Conservation (phyloP, 768 basidiomycete species). For the Paxillus ammoniavirescens region DNA sequence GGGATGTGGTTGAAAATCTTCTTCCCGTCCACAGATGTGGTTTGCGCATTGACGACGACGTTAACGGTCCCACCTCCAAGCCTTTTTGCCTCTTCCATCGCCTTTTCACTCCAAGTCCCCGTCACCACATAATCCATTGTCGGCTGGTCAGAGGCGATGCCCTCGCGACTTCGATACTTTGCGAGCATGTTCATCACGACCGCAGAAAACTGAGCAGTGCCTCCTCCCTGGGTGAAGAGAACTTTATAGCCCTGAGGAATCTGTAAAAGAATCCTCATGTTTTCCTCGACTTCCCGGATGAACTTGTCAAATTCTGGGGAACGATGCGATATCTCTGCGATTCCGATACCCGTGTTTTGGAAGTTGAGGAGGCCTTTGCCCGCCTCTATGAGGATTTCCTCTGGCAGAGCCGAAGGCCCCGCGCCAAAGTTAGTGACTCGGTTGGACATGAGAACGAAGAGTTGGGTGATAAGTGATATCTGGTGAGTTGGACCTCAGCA, state of each 20-base stretch:
- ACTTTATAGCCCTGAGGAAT: constrained; percentile 84
- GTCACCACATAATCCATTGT: constrained; percentile 87
- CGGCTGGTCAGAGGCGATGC: constrained; percentile 51
- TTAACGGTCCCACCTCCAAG: constrained; percentile 60
- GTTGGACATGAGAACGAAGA: constrained; percentile 17
- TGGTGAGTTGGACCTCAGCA: no score
- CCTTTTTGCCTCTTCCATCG: constrained; percentile 76
- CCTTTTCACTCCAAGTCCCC: constrained; percentile 90
- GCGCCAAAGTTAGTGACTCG: constrained; percentile 90
- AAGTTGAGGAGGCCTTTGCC: constrained; percentile 88
- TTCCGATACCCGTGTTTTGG: constrained; percentile 86
- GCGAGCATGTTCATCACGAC: constrained; percentile 91
- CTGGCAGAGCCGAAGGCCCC: constrained; percentile 90
- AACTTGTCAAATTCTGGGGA: constrained; percentile 83
- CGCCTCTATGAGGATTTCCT: constrained; percentile 82
- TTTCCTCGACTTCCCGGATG: constrained; percentile 57
- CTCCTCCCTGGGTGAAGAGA: constrained; percentile 94
- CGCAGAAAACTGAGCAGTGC: constrained; percentile 87
- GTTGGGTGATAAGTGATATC: background rate
- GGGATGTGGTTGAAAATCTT: constrained; percentile 81
- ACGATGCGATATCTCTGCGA: constrained; percentile 95
- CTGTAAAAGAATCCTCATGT: constrained; percentile 72
- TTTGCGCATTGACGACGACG: constrained; percentile 69
- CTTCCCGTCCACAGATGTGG: constrained; percentile 55
- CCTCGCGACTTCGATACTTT: constrained; percentile 70